Evolutionary conservation across 192 early-diverging fungal genomes (phyloP).

Genomic region (Entomortierella beljakovae): DNA sequence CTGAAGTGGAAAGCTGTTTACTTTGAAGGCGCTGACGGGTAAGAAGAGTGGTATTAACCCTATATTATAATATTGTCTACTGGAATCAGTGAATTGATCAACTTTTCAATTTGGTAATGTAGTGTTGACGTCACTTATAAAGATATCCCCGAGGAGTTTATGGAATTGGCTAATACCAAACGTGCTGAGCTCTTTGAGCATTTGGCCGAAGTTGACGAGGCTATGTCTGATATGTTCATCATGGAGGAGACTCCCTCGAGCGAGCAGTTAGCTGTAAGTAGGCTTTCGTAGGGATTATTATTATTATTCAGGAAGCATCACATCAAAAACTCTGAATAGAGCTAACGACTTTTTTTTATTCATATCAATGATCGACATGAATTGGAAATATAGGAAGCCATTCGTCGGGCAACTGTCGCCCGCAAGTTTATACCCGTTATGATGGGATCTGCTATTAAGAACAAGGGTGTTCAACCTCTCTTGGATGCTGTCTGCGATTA

Average conservation of each 20-base stretch:
- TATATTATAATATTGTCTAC: neutral
- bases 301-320: too few species aligned
- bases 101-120: neutral
- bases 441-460: conserved; percentile 89
- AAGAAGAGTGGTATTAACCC: conserved; percentile 31
- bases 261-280: conserved; percentile 69
- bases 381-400: conserved; percentile 60
- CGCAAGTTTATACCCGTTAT: conserved; percentile 86
- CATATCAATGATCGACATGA: neutral
- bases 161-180: conserved; percentile 72
- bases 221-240: conserved; percentile 86
- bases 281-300: too few species aligned
- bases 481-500: conserved; percentile 78
- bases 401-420: conserved; percentile 82
- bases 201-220: conserved; percentile 86
- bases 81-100: neutral
- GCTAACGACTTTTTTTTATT: too few species aligned
- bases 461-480: conserved; percentile 83
- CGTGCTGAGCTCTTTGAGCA: conserved; percentile 80
- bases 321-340: too few species aligned
- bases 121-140: conserved; percentile 79
- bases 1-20: conserved; percentile 87
- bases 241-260: conserved; percentile 76
- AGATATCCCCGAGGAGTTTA: conserved; percentile 75
- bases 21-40: conserved; percentile 92